A percentile compares a stretch with the other conserved stretches of the same genome.
Evolutionary conservation across 306 rosid species (phyloP).

Genomic region (Lathyrus oleraceus): DNA sequence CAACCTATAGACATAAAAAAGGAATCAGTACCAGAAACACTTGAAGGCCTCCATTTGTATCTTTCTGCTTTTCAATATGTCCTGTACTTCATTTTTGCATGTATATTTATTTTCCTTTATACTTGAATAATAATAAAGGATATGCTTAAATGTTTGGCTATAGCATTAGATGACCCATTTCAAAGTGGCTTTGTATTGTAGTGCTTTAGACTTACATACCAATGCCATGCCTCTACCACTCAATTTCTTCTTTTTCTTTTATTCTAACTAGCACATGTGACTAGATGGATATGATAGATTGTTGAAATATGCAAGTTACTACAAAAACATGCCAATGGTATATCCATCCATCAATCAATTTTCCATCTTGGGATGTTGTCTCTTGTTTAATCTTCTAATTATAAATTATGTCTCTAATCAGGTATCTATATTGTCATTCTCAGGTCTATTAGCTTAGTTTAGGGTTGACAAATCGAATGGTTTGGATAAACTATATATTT

Average conservation of each 20-base stretch:
- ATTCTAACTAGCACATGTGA: constrained; percentile 38
- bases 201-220: constrained; percentile 27
- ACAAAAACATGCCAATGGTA: constrained; percentile 29
- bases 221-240: constrained; percentile 34
- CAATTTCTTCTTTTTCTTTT: constrained; percentile 33
- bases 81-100: background rate
- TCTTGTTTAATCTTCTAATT: constrained; percentile 31
- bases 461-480: too few species aligned
- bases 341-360: constrained; percentile 48
- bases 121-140: background rate
- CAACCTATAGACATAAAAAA: constrained; percentile 22
- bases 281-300: constrained; percentile 24
- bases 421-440: background rate
- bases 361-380: constrained; percentile 27
- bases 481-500: too few species aligned
- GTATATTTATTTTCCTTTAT: constrained; percentile 11
- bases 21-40: constrained; percentile 33
- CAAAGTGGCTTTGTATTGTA: constrained; percentile 32
- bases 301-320: constrained; percentile 35
- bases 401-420: constrained; percentile 16
- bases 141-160: constrained; percentile 29
- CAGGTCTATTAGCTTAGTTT: background rate
- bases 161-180: constrained; percentile 18
- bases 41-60: constrained; percentile 5
- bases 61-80: constrained; percentile 10